A percentile compares a stretch with the other conserved stretches of the same genome.
These are phyloP conservation scores for Chaetomium globosum DNA, from an alignment of 2,329 filamentous ascomycete species.

Conservation along the genomic window DNA sequence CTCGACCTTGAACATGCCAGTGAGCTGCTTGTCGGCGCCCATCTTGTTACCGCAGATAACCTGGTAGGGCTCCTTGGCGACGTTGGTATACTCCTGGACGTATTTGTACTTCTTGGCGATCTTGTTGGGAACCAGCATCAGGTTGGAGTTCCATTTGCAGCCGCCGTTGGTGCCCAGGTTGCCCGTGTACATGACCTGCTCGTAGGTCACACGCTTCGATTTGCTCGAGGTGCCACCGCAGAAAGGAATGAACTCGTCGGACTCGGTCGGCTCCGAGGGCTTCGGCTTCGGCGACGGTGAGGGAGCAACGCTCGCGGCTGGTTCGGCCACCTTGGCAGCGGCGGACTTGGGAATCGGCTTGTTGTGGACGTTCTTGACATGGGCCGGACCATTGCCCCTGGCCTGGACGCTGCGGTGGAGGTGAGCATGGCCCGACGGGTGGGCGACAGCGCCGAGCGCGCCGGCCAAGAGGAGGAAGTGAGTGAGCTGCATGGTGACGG, in stretches of 20 bases:
- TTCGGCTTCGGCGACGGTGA: slow-evolving; percentile 17
- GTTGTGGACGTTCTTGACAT: slow-evolving; percentile 38
- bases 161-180: slow-evolving; percentile 47
- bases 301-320: slow-evolving; percentile 21
- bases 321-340: slow-evolving; percentile 25
- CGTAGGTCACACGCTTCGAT: slow-evolving; percentile 52
- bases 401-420: slow-evolving; percentile 40
- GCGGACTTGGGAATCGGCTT: slow-evolving; percentile 28
- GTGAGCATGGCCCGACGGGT: slow-evolving; percentile 45
- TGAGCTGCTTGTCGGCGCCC: slow-evolving; percentile 47
- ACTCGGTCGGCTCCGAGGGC: slow-evolving; percentile 14
- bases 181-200: slow-evolving; percentile 52
- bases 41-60: slow-evolving; percentile 59
- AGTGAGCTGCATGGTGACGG: slow-evolving; percentile 36
- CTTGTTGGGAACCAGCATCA: slow-evolving; percentile 48
- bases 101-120: slow-evolving; percentile 50
- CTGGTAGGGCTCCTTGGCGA: slow-evolving; percentile 37
- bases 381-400: slow-evolving; percentile 36
- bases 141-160: slow-evolving; percentile 54
- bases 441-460: slow-evolving; percentile 41
- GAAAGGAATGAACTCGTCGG: slow-evolving; percentile 39
- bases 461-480: slow-evolving; percentile 40
- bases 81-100: slow-evolving; percentile 47
- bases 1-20: slow-evolving; percentile 50
- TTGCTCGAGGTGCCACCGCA: slow-evolving; percentile 40